These are phyloP conservation scores for Cladosporium sp. DNA, from an alignment of 2,329 filamentous ascomycete genomes.

Conservation along the genomic window DNA sequence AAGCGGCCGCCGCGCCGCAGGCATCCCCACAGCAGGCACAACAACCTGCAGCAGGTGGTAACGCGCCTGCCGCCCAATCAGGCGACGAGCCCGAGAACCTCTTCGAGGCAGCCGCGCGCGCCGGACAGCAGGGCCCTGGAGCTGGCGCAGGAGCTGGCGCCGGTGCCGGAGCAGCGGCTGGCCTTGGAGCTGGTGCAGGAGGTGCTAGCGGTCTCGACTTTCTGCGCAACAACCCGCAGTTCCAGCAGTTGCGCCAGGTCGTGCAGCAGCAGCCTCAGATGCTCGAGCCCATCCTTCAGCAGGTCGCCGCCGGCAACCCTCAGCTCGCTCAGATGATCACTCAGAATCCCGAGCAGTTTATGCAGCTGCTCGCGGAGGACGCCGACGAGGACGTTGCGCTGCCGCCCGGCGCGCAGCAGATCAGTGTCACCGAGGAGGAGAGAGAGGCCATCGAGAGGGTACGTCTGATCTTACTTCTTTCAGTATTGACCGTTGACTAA, in stretches of 20 bases:
- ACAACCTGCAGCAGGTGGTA: constrained; percentile 33
- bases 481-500: constrained; percentile 8
- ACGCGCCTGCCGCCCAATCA: constrained; percentile 58
- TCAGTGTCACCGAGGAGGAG: constrained; percentile 91
- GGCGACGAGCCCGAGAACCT: constrained; percentile 71
- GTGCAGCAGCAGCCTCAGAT: constrained; percentile 97
- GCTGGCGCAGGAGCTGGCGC: constrained; percentile 39
- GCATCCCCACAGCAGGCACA: constrained; percentile 31
- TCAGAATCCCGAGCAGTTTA: constrained; percentile 86
- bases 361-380: constrained; percentile 83
- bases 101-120: constrained; percentile 62
- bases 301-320: constrained; percentile 90
- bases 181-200: constrained; percentile 43
- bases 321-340: constrained; percentile 89
- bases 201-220: constrained; percentile 74
- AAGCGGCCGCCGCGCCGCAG: constrained; percentile 30
- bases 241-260: constrained; percentile 93
- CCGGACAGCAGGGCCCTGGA: constrained; percentile 35
- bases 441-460: constrained; percentile 94
- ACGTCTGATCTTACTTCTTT: constrained; percentile 33
- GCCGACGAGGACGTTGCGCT: constrained; percentile 72
- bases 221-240: constrained; percentile 89
- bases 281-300: constrained; percentile 96
- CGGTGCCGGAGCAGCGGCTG: constrained; percentile 35
- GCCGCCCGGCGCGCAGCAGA: constrained; percentile 81